Base-by-base conservation (phyloP, 768 basidiomycete genomes). In the Lactifluus volemus region DNA sequence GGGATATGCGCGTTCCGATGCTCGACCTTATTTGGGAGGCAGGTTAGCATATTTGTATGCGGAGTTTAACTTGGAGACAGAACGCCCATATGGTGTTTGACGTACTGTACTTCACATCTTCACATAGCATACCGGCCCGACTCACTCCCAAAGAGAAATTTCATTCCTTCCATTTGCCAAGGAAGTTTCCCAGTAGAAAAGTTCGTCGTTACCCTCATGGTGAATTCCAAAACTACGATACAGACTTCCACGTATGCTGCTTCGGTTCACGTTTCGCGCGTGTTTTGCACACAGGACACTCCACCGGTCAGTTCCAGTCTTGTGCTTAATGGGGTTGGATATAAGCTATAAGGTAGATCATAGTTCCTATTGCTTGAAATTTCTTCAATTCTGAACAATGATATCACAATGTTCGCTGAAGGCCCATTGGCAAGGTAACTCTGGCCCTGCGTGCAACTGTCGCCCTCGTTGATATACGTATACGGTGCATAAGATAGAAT, bases 11-110 rank as follows among this genome's bases (percentile, higher is more conserved):
- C 1, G 76, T 92, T 12, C 73, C 79, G 0, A 60, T 91, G 49
- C 77, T 81, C 60, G 87, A 90, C 64, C 65, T 88, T 39, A 71
- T 91, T 65, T 91, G 87, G 84, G 87, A 90, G 47, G 36, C 54
- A 14, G 39, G 44, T 50, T 61, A 61, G 49, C 29, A 15, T 25
- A 15, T 17, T 21, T 48, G 32, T 25, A 42, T 30, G 30, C 45
- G 11, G 17, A 6, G 51, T 42, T 32, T 38, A 32, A 38, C 38
- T 39, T 44, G 38, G 4, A 10, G 10, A 12, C 38, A 49, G 47
- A 39, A 32, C 30, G 25, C 38, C 25, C 39, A 15, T 21, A 15
- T 5, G 45, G 19, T 9, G 10, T 10, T 52, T 57, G 25, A 47
- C 10, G n/a, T 10, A 19, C 29, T 38, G 19, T 3, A 2, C n/a